Conservation (phyloP, 2,329 filamentous ascomycete species). For the Aurifilum marmelostoma region DNA sequence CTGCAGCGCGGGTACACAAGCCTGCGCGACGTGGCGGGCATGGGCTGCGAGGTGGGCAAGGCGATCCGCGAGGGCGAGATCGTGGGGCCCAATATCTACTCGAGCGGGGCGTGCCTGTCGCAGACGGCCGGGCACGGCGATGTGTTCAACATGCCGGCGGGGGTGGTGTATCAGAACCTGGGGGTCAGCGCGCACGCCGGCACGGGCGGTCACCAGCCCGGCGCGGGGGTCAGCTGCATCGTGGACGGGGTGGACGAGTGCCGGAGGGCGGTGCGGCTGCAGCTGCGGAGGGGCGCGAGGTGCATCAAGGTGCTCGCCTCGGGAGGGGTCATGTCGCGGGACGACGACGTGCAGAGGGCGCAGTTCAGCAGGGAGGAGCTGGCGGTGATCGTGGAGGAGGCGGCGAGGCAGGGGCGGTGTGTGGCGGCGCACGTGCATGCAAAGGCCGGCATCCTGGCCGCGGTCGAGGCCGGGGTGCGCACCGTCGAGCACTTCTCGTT, state of each 20-base stretch:
- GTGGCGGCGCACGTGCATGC: slow-evolving; percentile 47
- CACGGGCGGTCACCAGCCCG: slow-evolving; percentile 37
- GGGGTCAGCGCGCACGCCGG: slow-evolving; percentile 37
- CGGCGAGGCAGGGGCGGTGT: slow-evolving; percentile 40
- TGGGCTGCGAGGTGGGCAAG: slow-evolving; percentile 39
- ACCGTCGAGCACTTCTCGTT: slow-evolving; percentile 47
- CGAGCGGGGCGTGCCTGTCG: slow-evolving; percentile 39
- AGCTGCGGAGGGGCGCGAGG: slow-evolving; percentile 45
- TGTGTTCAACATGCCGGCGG: slow-evolving; percentile 40
- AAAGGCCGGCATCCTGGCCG: slow-evolving; percentile 45
- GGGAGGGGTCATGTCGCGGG: slow-evolving; percentile 44
- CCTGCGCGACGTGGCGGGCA: slow-evolving; percentile 40
- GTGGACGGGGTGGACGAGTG: slow-evolving; percentile 48
- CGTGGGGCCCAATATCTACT: slow-evolving; percentile 40
- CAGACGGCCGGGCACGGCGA: slow-evolving; percentile 43
- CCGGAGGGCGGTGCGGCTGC: slow-evolving; percentile 43
- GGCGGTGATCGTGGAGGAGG: slow-evolving; percentile 43
- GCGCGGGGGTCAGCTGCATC: slow-evolving; percentile 34
- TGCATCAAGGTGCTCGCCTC: slow-evolving; percentile 47
- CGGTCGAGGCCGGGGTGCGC: slow-evolving; percentile 42
- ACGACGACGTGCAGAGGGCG: slow-evolving; percentile 44
- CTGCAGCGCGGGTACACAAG: slow-evolving; percentile 44
- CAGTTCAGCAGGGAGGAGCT: slow-evolving; percentile 47
- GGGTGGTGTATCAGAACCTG: slow-evolving; percentile 40
- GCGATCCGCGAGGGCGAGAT: slow-evolving; percentile 40